phyloP scores from a whole-genome alignment of 1,284 basidiomycete genomes.

The Polyporus tsugae region DNA sequence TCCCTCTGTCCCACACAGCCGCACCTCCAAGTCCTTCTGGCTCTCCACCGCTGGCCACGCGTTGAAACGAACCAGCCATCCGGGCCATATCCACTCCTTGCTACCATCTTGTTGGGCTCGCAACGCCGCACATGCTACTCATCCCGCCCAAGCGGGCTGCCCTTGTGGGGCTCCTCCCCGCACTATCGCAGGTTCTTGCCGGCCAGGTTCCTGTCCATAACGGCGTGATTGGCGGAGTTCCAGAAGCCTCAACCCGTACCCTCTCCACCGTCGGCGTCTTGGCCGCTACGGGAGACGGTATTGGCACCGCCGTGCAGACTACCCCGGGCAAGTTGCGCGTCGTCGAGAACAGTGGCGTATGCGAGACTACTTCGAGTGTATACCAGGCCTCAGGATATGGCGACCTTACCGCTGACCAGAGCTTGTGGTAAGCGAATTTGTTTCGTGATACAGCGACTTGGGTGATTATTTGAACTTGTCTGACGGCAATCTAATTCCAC shows the following conservation, averaged over 20 bases:
- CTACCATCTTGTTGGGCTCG: neutral
- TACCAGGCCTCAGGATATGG: constrained; percentile 70
- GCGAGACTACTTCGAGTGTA: constrained; percentile 65
- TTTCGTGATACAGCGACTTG: neutral
- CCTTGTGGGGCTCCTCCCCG: constrained; percentile 21
- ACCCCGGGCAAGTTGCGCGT: constrained; percentile 60
- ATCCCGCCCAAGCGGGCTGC: constrained; percentile 6
- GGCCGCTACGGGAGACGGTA: constrained; percentile 23
- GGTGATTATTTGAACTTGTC: neutral
- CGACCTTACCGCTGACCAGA: constrained; percentile 59
- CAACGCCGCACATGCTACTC: constrained; percentile 15
- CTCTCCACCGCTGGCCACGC: neutral
- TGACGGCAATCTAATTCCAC: constrained; percentile 3
- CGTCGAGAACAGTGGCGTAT: constrained; percentile 62
- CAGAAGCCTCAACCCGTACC: constrained; percentile 20
- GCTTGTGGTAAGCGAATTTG: constrained; percentile 55
- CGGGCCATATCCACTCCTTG: constrained; percentile 1
- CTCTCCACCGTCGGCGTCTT: constrained; percentile 17
- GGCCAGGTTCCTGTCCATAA: constrained; percentile 54
- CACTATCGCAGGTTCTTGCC: constrained; percentile 29
- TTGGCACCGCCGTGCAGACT: constrained; percentile 14
- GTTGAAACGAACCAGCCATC: neutral
- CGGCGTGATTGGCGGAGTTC: constrained; percentile 55
- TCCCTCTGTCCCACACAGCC: constrained; percentile 10
- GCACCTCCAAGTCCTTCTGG: constrained; percentile 1